Conservation (phyloP, 1,284 basidiomycete species). For the Microbotryum violaceum region DNA sequence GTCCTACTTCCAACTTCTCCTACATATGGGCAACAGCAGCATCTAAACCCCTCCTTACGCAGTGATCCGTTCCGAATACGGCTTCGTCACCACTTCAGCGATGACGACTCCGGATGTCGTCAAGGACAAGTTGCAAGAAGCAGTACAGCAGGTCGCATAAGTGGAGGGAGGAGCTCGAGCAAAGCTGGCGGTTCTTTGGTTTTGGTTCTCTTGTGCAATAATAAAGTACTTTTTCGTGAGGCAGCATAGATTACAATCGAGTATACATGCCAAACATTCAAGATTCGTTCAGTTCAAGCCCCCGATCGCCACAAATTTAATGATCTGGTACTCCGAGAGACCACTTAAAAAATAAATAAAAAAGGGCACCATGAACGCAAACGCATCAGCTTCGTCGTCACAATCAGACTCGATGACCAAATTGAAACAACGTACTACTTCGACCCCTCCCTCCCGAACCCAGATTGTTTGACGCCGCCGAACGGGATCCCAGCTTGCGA, state of each 20-base stretch:
- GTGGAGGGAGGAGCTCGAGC: too few relatives aligned
- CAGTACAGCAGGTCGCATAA: neutral
- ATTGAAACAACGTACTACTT: neutral
- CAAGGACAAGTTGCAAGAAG: constrained; percentile 34
- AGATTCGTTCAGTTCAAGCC: too few relatives aligned
- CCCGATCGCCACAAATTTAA: too few relatives aligned
- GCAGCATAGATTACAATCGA: too few relatives aligned
- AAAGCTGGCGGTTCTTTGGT: too few relatives aligned
- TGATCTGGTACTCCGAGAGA: too few relatives aligned
- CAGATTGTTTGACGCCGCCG: constrained; percentile 84
- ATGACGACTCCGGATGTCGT: constrained; percentile 42
- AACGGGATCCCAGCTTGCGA: constrained; percentile 80
- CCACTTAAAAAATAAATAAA: too few relatives aligned
- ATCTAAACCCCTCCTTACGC: neutral
- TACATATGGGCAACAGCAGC: too few relatives aligned
- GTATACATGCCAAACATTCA: too few relatives aligned
- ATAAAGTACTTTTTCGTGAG: too few relatives aligned
- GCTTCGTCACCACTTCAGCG: constrained; percentile 42
- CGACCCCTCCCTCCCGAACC: constrained; percentile 50
- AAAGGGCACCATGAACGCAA: too few relatives aligned
- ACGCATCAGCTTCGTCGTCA: neutral
- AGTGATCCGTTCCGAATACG: constrained; percentile 45
- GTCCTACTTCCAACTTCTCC: neutral
- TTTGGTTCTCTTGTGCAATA: too few relatives aligned
- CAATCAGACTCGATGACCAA: constrained; percentile 40